These are phyloP conservation scores for Penicillium paneum DNA, from an alignment of 2,329 filamentous ascomycete species.

Conservation along the genomic window DNA sequence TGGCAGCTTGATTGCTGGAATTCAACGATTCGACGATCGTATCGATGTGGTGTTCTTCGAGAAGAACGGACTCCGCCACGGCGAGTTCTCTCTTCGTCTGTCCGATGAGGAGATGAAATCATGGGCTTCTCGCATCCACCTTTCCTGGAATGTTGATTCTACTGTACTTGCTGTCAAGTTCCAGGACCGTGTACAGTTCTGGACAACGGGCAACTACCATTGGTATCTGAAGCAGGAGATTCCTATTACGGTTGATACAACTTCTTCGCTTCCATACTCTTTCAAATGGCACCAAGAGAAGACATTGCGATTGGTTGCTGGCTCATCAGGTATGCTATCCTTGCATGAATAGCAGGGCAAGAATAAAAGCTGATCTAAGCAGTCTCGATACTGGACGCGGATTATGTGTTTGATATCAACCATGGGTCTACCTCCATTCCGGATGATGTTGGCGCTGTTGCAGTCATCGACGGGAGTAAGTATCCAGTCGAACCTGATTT, in stretches of 20 bases:
- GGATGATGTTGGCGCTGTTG: constrained; percentile 73
- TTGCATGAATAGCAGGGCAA: not conserved
- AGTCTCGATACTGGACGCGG: constrained; percentile 56
- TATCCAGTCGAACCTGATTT: constrained; percentile 6
- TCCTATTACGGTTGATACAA: constrained; percentile 37
- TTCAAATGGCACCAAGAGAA: constrained; percentile 81
- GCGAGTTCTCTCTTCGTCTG: constrained; percentile 78
- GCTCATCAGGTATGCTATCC: constrained; percentile 45
- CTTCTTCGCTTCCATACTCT: constrained; percentile 24
- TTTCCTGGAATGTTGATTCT: constrained; percentile 91
- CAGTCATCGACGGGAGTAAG: constrained; percentile 76
- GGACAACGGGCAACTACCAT: constrained; percentile 97
- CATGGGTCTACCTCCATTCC: constrained; percentile 68
- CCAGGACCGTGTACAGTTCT: constrained; percentile 75
- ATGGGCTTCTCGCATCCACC: constrained; percentile 57
- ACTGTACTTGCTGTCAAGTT: constrained; percentile 82
- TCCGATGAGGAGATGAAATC: constrained; percentile 57
- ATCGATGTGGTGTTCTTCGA: constrained; percentile 92
- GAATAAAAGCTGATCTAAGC: constrained; percentile 1
- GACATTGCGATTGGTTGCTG: constrained; percentile 63
- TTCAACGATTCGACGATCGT: constrained; percentile 68
- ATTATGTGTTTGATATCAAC: constrained; percentile 66
- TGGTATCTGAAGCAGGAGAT: constrained; percentile 97
- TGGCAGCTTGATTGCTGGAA: constrained; percentile 84
- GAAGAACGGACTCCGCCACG: constrained; percentile 93